Base-by-base conservation (phyloP, 2,329 filamentous ascomycete species). In the Trichophyton schoenleinii region DNA sequence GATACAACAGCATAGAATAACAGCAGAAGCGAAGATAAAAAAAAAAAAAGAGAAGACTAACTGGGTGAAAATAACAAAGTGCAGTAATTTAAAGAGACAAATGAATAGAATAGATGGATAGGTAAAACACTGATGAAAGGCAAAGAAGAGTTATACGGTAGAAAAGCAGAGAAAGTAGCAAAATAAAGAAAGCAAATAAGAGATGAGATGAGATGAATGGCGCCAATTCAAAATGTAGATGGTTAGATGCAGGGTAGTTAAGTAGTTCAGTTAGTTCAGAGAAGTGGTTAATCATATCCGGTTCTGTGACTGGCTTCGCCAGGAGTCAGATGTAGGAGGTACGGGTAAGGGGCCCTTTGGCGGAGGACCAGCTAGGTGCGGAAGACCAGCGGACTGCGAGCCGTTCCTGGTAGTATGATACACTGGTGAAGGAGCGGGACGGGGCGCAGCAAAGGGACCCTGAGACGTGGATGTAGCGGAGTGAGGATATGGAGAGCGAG, bases 361-460 rank as follows among this genome's bases (percentile, higher is more conserved):
- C 5, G 75, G 73, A 44, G 85, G 83, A 34, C 80, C 84, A 52
- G 82, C 79, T 55, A 87, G 82, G 62, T 87, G 80, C 0, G 87
- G 85, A 57, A 90, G 75, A 41, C 80, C 81, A 61, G 87, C 86
- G 2, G 81, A 83, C 58, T 73, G 70, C 53, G 75, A 63, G 36
- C 60, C 60, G 25, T 57, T 61, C 48, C 59, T 53, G 48, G 25
- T 55, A 28, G 44, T 31, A 36, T n/a, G 49, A 9, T 60, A 53
- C 18, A 34, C 31, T 38, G 63, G 63, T 15, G 63, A 64, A 41
- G 64, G 62, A 7, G 64, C 64, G 1, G 59, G 58, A 9, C 63
- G 61, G 25, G 64, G 64, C 3, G 61, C 62, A 18, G 57, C 44
- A 48, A 61, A 62, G 20, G 61, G 48, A 25, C 61, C 61, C 36